These are phyloP conservation scores for Alternaria consortialis DNA, from an alignment of 2,329 filamentous ascomycete genomes.

Conservation along the genomic window DNA sequence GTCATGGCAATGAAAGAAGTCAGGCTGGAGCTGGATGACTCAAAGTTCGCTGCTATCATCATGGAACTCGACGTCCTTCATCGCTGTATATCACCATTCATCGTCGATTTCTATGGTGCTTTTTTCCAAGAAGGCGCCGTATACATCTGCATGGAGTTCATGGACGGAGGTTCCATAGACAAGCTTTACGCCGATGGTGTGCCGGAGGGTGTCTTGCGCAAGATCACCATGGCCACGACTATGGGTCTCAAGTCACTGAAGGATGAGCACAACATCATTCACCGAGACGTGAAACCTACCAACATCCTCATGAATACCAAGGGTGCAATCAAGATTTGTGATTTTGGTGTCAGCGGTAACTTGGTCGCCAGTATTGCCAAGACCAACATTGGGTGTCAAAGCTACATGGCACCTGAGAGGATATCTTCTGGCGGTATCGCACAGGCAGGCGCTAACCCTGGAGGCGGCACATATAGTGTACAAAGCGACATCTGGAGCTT, in stretches of 20 bases:
- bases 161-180: constrained; percentile 98
- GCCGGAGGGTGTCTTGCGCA: constrained; percentile 85
- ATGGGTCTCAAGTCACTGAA: constrained; percentile 93
- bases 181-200: constrained; percentile 92
- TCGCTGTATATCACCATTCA: constrained; percentile 92
- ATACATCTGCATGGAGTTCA: constrained; percentile 99
- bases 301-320: constrained; percentile 92
- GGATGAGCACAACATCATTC: constrained; percentile 98
- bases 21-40: constrained; percentile 91
- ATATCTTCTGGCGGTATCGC: constrained; percentile 88
- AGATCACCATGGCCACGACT: constrained; percentile 88
- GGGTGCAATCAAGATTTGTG: constrained; percentile 96
- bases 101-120: constrained; percentile 98
- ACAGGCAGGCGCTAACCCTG: constrained; percentile 70
- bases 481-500: constrained; percentile 98
- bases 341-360: constrained; percentile 97
- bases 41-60: constrained; percentile 95
- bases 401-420: constrained; percentile 97
- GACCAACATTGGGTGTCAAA: constrained; percentile 98
- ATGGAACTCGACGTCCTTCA: constrained; percentile 98
- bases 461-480: constrained; percentile 91
- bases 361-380: constrained; percentile 96
- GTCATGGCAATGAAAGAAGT: constrained; percentile 99
- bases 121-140: constrained; percentile 99
- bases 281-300: constrained; percentile 98